These are phyloP conservation scores for Bocquillonia castaneifolia DNA, from an alignment of 441 rosid genomes.

Conservation along the genomic window DNA sequence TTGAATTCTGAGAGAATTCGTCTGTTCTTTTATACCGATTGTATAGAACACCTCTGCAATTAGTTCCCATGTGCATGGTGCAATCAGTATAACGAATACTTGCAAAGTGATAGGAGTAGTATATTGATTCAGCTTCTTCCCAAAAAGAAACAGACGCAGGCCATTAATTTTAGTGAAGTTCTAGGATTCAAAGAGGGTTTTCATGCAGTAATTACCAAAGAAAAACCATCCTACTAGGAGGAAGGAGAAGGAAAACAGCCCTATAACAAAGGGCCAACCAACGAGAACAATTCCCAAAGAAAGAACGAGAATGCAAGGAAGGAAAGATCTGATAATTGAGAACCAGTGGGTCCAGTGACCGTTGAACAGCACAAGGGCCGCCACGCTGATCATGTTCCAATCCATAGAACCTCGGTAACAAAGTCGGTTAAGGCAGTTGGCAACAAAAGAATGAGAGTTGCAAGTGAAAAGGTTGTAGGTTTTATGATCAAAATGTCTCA, in stretches of 20 bases:
- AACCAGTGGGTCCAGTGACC: conserved; percentile 60
- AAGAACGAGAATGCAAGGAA: conserved; percentile 57
- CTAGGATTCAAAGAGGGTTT: conserved; percentile 49
- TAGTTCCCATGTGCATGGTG: conserved; percentile 8
- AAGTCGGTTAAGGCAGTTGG: conserved; percentile 69
- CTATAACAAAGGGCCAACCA: conserved; percentile 85
- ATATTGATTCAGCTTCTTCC: conserved; percentile 6
- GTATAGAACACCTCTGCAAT: conserved; percentile 8
- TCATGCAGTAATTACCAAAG: conserved; percentile 56
- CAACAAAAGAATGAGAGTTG: conserved; percentile 77
- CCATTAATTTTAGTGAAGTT: background rate
- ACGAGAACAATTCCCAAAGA: conserved; percentile 47
- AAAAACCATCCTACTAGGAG: conserved; percentile 67
- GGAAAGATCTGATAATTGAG: conserved; percentile 60
- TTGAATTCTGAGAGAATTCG: no score
- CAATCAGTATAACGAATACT: conserved; percentile 16
- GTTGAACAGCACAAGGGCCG: conserved; percentile 45
- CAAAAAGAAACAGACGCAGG: background rate
- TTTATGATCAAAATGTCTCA: conserved; percentile 58
- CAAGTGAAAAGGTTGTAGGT: conserved; percentile 88
- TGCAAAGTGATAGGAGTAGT: conserved; percentile 6
- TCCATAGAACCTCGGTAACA: conserved; percentile 64
- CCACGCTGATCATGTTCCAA: conserved; percentile 85
- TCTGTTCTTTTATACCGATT: conserved; percentile 5
- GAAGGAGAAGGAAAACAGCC: conserved; percentile 52